Evolutionary conservation across 2,329 filamentous ascomycete species (phyloP).

Genomic region (Botrytis aclada): DNA sequence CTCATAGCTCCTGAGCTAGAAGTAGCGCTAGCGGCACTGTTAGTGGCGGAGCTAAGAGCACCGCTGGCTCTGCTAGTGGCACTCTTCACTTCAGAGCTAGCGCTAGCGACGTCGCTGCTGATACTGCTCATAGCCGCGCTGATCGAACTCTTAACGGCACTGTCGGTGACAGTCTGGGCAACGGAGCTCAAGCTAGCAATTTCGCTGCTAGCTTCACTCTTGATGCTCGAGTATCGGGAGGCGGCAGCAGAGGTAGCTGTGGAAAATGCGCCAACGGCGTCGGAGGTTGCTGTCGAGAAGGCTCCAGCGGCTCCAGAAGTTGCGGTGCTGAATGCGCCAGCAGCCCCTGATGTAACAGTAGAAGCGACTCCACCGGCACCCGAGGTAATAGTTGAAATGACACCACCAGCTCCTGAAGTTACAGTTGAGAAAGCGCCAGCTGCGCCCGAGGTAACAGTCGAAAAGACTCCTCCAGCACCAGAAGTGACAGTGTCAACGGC

Average conservation of each 20-base stretch:
- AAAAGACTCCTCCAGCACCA: not conserved
- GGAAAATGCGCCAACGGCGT: not conserved
- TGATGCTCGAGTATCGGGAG: not conserved
- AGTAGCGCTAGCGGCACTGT: not conserved
- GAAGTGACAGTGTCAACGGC: not conserved
- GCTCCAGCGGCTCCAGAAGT: not conserved
- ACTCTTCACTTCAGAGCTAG: not conserved
- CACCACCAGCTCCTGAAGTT: not conserved
- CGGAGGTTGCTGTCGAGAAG: not conserved
- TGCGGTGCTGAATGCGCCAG: not conserved
- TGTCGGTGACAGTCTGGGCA: slow-evolving; percentile 9
- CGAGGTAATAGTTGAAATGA: not conserved
- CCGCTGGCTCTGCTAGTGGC: slow-evolving; percentile 11
- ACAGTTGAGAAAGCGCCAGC: slow-evolving; percentile 6
- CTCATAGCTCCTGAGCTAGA: slow-evolving; percentile 17
- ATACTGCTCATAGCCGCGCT: slow-evolving; percentile 11
- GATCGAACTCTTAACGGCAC: slow-evolving; percentile 12
- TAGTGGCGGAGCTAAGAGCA: not conserved
- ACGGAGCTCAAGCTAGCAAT: slow-evolving; percentile 14
- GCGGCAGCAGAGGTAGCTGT: slow-evolving; percentile 5
- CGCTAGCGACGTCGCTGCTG: slow-evolving; percentile 5
- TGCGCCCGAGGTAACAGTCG: not conserved
- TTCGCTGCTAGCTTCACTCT: slow-evolving; percentile 7
- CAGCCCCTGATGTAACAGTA: not conserved
- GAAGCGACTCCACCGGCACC: not conserved